phyloP scores from a whole-genome alignment of 805 yeast species.

The Teunomyces pallodes region DNA sequence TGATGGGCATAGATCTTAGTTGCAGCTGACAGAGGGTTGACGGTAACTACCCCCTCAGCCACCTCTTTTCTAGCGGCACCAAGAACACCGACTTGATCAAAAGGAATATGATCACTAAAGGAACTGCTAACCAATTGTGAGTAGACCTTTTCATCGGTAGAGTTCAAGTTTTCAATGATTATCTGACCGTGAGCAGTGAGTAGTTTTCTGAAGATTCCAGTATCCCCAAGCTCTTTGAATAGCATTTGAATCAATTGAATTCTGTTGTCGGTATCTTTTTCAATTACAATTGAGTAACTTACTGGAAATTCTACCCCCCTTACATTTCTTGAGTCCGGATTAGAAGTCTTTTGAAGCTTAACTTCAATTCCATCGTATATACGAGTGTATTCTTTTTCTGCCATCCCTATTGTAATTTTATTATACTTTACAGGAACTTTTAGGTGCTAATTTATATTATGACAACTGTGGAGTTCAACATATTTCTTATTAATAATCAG shows the following conservation, averaged over 20 bases:
- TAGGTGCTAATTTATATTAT: not conserved
- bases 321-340: not conserved
- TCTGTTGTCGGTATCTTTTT: not conserved
- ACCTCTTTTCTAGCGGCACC: constrained; percentile 8
- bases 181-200: constrained; percentile 7
- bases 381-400: not conserved
- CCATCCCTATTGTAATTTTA: not conserved
- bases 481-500: not conserved
- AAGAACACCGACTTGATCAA: constrained; percentile 8
- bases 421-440: not conserved
- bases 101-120: constrained; percentile 6
- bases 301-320: constrained; percentile 8
- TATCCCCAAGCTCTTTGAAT: constrained; percentile 4
- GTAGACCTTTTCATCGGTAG: constrained; percentile 6
- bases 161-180: constrained; percentile 5
- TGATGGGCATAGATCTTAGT: constrained; percentile 16
- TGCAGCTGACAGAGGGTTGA: constrained; percentile 8
- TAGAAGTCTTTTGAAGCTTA: not conserved
- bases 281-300: not conserved
- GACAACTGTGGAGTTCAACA: not conserved
- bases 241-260: not conserved
- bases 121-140: constrained; percentile 4
- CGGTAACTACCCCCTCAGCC: constrained; percentile 6
- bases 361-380: not conserved
- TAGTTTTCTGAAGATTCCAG: constrained; percentile 4